Evolutionary conservation across 139 green algal species (phyloP).

Genomic region (Dunaliella primolecta): DNA sequence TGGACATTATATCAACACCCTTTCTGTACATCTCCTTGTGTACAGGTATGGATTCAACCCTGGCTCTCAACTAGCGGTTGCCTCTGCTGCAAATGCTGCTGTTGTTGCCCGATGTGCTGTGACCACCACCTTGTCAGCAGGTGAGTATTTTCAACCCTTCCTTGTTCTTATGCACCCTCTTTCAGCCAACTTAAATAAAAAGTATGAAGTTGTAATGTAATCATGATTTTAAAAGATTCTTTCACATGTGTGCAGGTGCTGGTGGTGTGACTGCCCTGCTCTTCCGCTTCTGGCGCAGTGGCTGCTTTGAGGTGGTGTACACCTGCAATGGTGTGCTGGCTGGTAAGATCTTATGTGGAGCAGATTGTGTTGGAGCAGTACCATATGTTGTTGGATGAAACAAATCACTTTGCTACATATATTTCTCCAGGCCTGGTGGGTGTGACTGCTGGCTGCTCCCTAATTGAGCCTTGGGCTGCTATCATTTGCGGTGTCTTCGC

Average conservation of each 20-base stretch:
- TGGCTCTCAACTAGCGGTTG: constrained; percentile 58
- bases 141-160: constrained; percentile 14
- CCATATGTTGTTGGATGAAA: no score
- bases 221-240: no score
- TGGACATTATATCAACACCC: no score
- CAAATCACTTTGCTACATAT: not conserved
- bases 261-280: constrained; percentile 46
- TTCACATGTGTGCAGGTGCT: constrained; percentile 4
- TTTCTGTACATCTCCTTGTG: no score
- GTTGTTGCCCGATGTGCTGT: constrained; percentile 47
- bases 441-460: constrained; percentile 49
- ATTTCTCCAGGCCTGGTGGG: constrained; percentile 48
- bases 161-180: no score
- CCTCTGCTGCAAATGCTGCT: not conserved
- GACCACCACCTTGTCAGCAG: constrained; percentile 63
- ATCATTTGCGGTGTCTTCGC: constrained; percentile 50
- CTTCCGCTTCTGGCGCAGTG: constrained; percentile 1
- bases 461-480: constrained; percentile 58
- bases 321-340: constrained; percentile 34
- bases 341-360: no score
- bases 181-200: no score
- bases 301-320: constrained; percentile 18
- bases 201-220: no score
- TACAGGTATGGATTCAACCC: constrained; percentile 46
- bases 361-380: no score